Evolutionary conservation across 176 grass and related monocot species (phyloP), one percentile per base, ranked within the genome.

Genomic region (Poa pratensis): DNA sequence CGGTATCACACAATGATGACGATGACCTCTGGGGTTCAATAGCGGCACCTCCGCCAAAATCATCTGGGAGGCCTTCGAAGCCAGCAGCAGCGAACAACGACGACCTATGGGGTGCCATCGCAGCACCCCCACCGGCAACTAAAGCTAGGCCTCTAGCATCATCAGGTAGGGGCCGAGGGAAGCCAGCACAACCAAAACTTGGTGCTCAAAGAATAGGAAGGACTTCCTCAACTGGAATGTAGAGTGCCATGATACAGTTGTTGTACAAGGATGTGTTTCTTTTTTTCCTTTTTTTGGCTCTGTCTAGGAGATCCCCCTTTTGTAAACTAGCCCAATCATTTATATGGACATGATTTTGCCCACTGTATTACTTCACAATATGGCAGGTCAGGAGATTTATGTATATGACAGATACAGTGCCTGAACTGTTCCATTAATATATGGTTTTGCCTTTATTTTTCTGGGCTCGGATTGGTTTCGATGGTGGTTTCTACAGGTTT

Each of bases 11-110:
- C 61, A 89, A 80, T 62, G 62, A 89, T 2, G 90, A 80, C 0
- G 97, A 99, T 84, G 91, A 94, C 81, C 73, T 96, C 16, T 96
- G 97, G 97, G 97, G 97, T 78, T 91, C 94, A 43, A 96, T 99
- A 86, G 97, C 94, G 20, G 94, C 90, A 16, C 79, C 91, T 23
- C 79, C 85, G 27, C 97, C 97, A 10, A 99, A 92, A 87, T 88
- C 94, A 52, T 82, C 69, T 53, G 84, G 81, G 30, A 96, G 89
- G 80, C 65, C 94, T 59, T 80, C 65, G 46, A 92, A 92, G 37
- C 64, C 86, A 39, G 67, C 88, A 63, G 59, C 82, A 75, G 20
- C 70, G 0, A 86, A 85, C 27, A 89, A 52, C 66, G 91, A 83
- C 22, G 96, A 99, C 82, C 62, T 94, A 68, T 99, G 94, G 94